phyloP scores from a whole-genome alignment of 2,329 filamentous ascomycete species.

The Xylariomycetidae sp. region DNA sequence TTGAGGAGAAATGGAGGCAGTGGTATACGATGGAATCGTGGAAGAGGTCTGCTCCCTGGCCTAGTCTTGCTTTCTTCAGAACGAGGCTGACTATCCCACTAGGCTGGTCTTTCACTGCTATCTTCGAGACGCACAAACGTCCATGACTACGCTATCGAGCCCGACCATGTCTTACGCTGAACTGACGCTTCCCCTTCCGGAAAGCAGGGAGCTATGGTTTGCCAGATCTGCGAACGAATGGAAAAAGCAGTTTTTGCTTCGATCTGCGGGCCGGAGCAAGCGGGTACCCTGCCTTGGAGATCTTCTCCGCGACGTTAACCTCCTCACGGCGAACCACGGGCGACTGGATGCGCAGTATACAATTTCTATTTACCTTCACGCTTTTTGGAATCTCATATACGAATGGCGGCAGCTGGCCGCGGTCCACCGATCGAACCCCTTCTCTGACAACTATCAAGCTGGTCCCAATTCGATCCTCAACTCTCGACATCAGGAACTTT shows the following conservation, averaged over 20 bases:
- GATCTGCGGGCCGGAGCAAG: conserved; percentile 30
- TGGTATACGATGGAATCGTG: conserved; percentile 63
- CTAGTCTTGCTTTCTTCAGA: neutral
- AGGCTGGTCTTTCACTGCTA: conserved; percentile 60
- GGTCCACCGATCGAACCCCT: conserved; percentile 40
- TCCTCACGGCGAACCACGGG: conserved; percentile 41
- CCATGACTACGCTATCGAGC: conserved; percentile 59
- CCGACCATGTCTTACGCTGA: conserved; percentile 65
- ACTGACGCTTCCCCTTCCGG: conserved; percentile 59
- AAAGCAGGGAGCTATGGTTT: conserved; percentile 57
- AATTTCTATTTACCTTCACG: conserved; percentile 56
- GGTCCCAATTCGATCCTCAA: conserved; percentile 41
- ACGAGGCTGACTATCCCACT: conserved; percentile 5
- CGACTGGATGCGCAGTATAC: conserved; percentile 52
- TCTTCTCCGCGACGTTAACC: conserved; percentile 49
- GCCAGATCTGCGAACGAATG: conserved; percentile 58
- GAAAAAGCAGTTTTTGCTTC: conserved; percentile 52
- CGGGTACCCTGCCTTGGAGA: conserved; percentile 48
- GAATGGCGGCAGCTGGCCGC: conserved; percentile 58
- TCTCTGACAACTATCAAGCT: conserved; percentile 34
- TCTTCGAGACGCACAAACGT: conserved; percentile 59
- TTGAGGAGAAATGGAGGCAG: conserved; percentile 59
- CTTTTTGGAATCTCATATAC: conserved; percentile 59
- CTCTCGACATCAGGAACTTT: conserved; percentile 57
- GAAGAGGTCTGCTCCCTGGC: conserved; percentile 42